Conservation (phyloP, 768 basidiomycete species). For the Clitopilus passeckerianus region DNA sequence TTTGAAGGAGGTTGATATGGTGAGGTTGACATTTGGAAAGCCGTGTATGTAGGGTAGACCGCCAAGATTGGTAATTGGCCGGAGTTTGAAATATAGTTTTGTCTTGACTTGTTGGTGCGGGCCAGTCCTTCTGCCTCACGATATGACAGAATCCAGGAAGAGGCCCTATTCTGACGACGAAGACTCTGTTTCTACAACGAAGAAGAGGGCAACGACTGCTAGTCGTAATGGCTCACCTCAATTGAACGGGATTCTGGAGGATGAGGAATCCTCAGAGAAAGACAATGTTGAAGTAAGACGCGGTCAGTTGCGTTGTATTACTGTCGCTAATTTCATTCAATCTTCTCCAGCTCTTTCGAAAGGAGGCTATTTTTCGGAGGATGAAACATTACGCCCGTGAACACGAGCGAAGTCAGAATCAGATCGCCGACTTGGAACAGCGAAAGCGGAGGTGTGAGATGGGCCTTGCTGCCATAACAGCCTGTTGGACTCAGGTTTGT, state of each 20-base stretch:
- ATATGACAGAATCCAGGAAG: conserved; percentile 53
- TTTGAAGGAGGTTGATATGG: conserved; percentile 26
- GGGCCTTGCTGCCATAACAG: conserved; percentile 66
- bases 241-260: conserved; percentile 42
- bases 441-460: conserved; percentile 65
- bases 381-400: conserved; percentile 83
- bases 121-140: conserved; percentile 9
- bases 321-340: conserved; percentile 8
- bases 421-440: conserved; percentile 61
- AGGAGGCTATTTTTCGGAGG: conserved; percentile 80
- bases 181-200: conserved; percentile 27
- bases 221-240: conserved; percentile 47
- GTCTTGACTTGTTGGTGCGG: not conserved
- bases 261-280: conserved; percentile 44
- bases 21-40: conserved; percentile 27
- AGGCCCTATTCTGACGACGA: conserved; percentile 49
- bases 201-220: conserved; percentile 55
- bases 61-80: not conserved
- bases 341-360: conserved; percentile 63
- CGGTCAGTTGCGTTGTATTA: conserved; percentile 10
- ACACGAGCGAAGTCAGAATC: conserved; percentile 56
- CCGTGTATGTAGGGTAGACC: conserved; percentile 1
- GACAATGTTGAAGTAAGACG: conserved; percentile 61
- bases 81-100: not conserved
- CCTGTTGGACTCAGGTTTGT: conserved; percentile 75